Percentiles rank a stretch among this genome's conserved stretches.
Conservation (phyloP, 169 alveolate genomes). For the Cystoisospora suis region DNA sequence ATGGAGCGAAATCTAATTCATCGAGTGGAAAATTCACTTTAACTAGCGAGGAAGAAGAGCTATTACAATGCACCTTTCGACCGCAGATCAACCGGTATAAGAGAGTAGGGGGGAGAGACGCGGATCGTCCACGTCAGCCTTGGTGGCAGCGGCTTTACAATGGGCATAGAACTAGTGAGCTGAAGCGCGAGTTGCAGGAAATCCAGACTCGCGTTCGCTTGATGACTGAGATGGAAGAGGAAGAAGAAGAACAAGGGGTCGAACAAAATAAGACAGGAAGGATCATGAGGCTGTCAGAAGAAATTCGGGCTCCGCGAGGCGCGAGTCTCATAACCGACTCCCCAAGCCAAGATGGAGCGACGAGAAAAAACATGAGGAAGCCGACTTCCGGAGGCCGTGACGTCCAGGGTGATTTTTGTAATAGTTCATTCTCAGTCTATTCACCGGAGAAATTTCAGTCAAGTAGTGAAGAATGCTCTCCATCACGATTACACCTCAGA, state of each 20-base stretch:
- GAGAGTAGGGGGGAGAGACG: not conserved
- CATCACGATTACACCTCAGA: too few relatives aligned
- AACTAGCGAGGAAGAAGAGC: slow-evolving; percentile 12
- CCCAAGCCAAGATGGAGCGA: too few relatives aligned
- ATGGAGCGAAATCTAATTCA: not conserved
- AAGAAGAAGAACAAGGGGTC: not conserved
- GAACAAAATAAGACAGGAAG: not conserved
- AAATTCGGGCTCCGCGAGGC: too few relatives aligned
- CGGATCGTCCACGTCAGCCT: not conserved
- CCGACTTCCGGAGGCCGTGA: too few relatives aligned
- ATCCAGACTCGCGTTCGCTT: not conserved
- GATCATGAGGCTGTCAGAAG: too few relatives aligned
- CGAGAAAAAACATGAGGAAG: too few relatives aligned
- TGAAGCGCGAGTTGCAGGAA: not conserved
- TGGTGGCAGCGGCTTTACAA: slow-evolving; percentile 36
- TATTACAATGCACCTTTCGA: slow-evolving; percentile 1
- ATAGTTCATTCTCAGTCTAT: too few relatives aligned
- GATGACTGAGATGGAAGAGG: not conserved
- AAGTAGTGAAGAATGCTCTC: too few relatives aligned
- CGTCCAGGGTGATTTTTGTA: too few relatives aligned
- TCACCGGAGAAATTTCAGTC: too few relatives aligned
- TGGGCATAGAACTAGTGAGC: not conserved
- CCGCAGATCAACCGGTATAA: not conserved
- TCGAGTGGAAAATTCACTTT: not conserved
- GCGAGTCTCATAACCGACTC: too few relatives aligned